A percentile compares a stretch with the other conserved stretches of the same genome.
These are phyloP conservation scores for Colletotrichum lupini DNA, from an alignment of 2,329 filamentous ascomycete genomes.

Conservation along the genomic window DNA sequence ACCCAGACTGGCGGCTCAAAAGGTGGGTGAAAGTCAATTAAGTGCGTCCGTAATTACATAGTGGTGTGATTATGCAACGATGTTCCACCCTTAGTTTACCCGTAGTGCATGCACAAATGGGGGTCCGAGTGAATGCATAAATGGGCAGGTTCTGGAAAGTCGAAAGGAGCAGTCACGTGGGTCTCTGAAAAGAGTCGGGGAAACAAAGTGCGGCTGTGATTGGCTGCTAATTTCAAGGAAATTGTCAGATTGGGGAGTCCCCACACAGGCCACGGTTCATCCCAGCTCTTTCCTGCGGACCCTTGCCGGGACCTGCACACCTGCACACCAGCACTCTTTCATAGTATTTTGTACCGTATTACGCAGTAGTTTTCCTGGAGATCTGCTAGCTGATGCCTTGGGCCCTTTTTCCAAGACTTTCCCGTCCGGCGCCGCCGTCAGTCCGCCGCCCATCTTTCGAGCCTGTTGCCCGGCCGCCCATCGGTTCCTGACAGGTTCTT, in stretches of 20 bases:
- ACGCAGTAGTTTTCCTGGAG: neutral
- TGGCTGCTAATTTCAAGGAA: constrained; percentile 42
- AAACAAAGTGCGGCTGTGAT: constrained; percentile 32
- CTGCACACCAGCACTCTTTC: neutral
- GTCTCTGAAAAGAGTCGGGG: constrained; percentile 10
- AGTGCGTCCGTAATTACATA: neutral
- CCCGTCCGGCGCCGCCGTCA: constrained; percentile 29
- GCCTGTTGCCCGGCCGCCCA: constrained; percentile 33
- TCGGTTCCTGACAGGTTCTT: constrained; percentile 19
- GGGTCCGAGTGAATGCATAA: neutral
- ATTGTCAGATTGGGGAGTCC: constrained; percentile 38
- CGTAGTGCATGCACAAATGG: constrained; percentile 10
- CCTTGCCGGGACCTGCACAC: constrained; percentile 16
- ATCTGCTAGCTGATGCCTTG: constrained; percentile 3
- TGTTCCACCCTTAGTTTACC: neutral
- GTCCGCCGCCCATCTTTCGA: constrained; percentile 14
- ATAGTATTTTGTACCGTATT: neutral
- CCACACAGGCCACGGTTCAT: constrained; percentile 35
- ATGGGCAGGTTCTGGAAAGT: neutral
- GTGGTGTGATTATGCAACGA: constrained; percentile 8
- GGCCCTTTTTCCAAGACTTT: constrained; percentile 15
- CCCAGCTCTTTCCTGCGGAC: constrained; percentile 38
- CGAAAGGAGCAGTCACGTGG: constrained; percentile 44
- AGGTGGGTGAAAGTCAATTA: neutral
- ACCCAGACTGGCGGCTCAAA: neutral